These are phyloP conservation scores for Camelina sativa DNA, from an alignment of 345 rosid genomes.

Conservation along the genomic window DNA sequence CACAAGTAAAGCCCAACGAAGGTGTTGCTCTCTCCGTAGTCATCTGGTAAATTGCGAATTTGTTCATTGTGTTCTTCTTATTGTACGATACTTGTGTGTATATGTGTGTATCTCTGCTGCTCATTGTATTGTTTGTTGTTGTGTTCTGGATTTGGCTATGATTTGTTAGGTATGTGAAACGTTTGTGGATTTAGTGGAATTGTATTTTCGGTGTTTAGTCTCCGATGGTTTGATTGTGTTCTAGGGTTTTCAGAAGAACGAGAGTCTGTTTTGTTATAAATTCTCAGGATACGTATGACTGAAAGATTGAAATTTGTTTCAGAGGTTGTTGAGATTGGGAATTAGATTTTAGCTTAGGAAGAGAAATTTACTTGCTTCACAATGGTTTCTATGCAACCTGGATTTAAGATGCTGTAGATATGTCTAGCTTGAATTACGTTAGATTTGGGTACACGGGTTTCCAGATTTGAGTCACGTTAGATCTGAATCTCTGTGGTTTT, in stretches of 20 bases:
- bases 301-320: background rate
- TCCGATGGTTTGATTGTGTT: slow-evolving; percentile 31
- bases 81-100: slow-evolving; percentile 10
- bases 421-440: slow-evolving; percentile 1
- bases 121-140: slow-evolving; percentile 26
- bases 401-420: background rate
- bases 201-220: slow-evolving; percentile 29
- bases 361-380: slow-evolving; percentile 8
- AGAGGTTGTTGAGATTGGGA: slow-evolving; percentile 27
- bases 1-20: slow-evolving; percentile 30
- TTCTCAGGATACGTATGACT: background rate
- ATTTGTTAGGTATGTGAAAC: slow-evolving; percentile 1
- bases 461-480: slow-evolving; percentile 35
- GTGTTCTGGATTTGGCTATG: slow-evolving; percentile 20
- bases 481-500: slow-evolving; percentile 30
- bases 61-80: slow-evolving; percentile 29
- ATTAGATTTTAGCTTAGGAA: background rate
- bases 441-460: slow-evolving; percentile 37
- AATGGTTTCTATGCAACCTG: slow-evolving; percentile 13
- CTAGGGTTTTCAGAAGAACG: slow-evolving; percentile 37
- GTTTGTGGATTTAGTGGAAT: slow-evolving; percentile 40
- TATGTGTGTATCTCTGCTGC: slow-evolving; percentile 9
- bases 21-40: slow-evolving; percentile 23
- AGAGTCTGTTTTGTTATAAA: slow-evolving; percentile 5
- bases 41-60: slow-evolving; percentile 38